Evolutionary conservation across 2,329 filamentous ascomycete genomes (phyloP), one percentile per base, ranked within the genome.

Genomic region (Phialophora chinensis): DNA sequence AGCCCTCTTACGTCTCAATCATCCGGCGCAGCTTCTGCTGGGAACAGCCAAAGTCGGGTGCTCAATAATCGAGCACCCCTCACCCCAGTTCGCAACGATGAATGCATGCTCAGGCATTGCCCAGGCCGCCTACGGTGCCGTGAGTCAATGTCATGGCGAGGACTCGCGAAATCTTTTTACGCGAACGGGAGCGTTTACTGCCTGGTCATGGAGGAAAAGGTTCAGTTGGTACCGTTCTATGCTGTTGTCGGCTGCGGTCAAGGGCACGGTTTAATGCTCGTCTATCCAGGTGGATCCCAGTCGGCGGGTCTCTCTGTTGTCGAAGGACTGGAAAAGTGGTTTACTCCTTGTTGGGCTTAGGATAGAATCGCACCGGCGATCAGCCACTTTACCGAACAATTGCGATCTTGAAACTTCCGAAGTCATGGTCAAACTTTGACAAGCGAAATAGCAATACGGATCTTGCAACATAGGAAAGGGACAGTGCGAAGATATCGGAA

Each of bases 401-500:
- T 2, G 27, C 25, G 56, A 59, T 25, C 14, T n/a, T 20, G n/a
- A 25, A 35, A 14, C 25, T 29, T 4, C 38, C 27, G 42, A 20
- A 31, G 17, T 42, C 42, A 60, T 20, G 20, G 47, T 52, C 17
- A 50, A 47, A 14, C 47, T 31, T 60, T 50, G 57, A 50, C 23
- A 61, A 14, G 47, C 59, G 49, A 61, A 44, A 53, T 29, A 42
- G 49, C 17, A 38, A 53, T 52, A 52, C 8, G 20, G 11, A 27
- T 27, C 20, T 52, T 17, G 17, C 5, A 7, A 17, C 12, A 42
- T 20, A 44, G 17, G 23, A 52, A 52, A 12, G 20, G 49, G 49
- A 52, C 8, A 23, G 23, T 27, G 20, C 49, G 12, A 31, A 65
- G 63, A 65, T 57, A 57, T 65, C 63, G 63, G 63, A 65, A 62